Evolutionary conservation across 805 yeast genomes (phyloP).

Genomic region (Starmerella kuoi): DNA sequence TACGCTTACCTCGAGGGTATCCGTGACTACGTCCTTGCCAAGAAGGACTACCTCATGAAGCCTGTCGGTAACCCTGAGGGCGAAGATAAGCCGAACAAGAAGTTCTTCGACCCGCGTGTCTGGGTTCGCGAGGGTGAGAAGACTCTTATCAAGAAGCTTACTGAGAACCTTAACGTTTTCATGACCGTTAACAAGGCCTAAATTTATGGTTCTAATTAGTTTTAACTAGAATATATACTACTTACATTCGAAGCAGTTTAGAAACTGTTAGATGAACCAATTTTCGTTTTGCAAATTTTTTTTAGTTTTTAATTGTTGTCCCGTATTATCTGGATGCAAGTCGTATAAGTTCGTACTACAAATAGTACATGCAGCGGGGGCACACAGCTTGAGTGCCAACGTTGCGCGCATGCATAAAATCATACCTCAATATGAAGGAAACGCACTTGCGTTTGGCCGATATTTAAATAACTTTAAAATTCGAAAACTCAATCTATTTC

Average conservation of each 20-base stretch:
- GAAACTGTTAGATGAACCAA: too few relatives aligned
- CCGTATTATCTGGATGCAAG: not conserved
- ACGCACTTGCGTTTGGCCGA: too few relatives aligned
- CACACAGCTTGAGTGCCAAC: too few relatives aligned
- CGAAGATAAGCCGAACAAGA: conserved; percentile 98
- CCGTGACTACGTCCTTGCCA: conserved; percentile 89
- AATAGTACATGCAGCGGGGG: too few relatives aligned
- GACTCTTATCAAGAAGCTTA: conserved; percentile 83
- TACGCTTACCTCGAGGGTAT: conserved; percentile 94
- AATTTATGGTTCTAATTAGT: not conserved
- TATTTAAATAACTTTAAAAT: too few relatives aligned
- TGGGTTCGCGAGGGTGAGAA: conserved; percentile 99
- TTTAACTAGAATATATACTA: too few relatives aligned
- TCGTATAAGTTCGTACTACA: not conserved
- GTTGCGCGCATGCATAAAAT: too few relatives aligned
- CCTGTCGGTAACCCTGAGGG: conserved; percentile 99
- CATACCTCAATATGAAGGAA: too few relatives aligned
- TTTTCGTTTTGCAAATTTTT: too few relatives aligned
- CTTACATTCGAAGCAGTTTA: too few relatives aligned
- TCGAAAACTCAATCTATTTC: too few relatives aligned
- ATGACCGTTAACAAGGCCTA: conserved; percentile 31
- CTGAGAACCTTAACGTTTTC: conserved; percentile 77
- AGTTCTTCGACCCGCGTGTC: conserved; percentile 99
- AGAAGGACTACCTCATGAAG: conserved; percentile 83
- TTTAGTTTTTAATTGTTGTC: not conserved